phyloP scores from a whole-genome alignment of 1,139 yeast species.

The Kodamaea plutei region DNA sequence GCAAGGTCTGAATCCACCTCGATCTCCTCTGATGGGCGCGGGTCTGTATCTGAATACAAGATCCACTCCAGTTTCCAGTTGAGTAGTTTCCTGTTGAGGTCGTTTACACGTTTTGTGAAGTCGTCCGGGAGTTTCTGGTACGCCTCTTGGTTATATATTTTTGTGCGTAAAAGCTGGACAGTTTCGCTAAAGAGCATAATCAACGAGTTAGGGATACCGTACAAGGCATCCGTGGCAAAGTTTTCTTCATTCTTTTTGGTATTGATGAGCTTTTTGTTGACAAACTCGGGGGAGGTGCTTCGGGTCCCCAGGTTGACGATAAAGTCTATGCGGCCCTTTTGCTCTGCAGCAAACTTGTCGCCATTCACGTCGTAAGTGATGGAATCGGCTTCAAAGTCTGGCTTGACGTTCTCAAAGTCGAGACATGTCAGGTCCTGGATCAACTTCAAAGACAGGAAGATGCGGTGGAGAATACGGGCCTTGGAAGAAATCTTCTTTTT shows the following conservation, averaged over 20 bases:
- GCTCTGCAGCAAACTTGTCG: constrained; percentile 22
- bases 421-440: constrained; percentile 71
- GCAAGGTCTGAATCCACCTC: constrained; percentile 12
- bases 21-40: constrained; percentile 5
- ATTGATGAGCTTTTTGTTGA: constrained; percentile 41
- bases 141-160: constrained; percentile 45
- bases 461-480: constrained; percentile 73
- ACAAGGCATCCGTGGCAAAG: constrained; percentile 74
- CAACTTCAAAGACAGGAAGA: constrained; percentile 69
- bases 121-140: constrained; percentile 34
- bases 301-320: constrained; percentile 34
- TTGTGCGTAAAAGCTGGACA: constrained; percentile 60
- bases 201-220: constrained; percentile 81
- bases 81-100: constrained; percentile 48
- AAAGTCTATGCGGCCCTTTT: constrained; percentile 30
- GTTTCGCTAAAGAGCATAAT: constrained; percentile 68
- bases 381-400: constrained; percentile 31
- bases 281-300: constrained; percentile 38
- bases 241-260: constrained; percentile 49
- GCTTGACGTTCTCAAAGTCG: constrained; percentile 39
- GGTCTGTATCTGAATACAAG: constrained; percentile 22
- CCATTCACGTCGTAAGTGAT: constrained; percentile 40
- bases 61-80: constrained; percentile 72
- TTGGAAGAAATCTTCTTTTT: constrained; percentile 69
- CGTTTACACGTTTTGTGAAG: constrained; percentile 42